phyloP scores from a whole-genome alignment of 306 rosid species.

The Cicer arietinum region DNA sequence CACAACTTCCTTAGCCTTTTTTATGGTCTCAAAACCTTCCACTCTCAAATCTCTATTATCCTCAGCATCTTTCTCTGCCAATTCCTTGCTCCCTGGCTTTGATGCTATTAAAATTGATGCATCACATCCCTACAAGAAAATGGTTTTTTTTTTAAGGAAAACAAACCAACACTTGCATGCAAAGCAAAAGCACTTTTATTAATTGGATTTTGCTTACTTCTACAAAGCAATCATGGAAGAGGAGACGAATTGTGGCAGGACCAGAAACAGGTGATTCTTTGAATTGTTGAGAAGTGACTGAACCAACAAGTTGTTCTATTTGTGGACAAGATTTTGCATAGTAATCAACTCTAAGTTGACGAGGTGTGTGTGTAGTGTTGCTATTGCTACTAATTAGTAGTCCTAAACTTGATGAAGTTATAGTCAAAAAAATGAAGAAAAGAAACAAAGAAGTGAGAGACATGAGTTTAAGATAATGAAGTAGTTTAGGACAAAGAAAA shows the following conservation, averaged over 20 bases:
- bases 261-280: slow-evolving; percentile 78
- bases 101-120: slow-evolving; percentile 74
- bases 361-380: slow-evolving; percentile 43
- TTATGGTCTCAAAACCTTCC: slow-evolving; percentile 76
- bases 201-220: slow-evolving; percentile 59
- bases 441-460: slow-evolving; percentile 50
- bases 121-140: slow-evolving; percentile 76
- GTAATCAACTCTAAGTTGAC: slow-evolving; percentile 65
- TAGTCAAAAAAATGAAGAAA: slow-evolving; percentile 38
- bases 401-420: slow-evolving; percentile 46
- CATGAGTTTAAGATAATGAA: slow-evolving; percentile 59
- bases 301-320: slow-evolving; percentile 68
- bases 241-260: slow-evolving; percentile 91
- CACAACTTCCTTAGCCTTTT: slow-evolving; percentile 74
- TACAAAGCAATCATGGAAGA: slow-evolving; percentile 95
- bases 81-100: slow-evolving; percentile 57
- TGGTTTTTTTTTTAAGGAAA: background rate
- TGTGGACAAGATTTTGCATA: slow-evolving; percentile 85
- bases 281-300: slow-evolving; percentile 81
- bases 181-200: background rate
- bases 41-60: slow-evolving; percentile 71
- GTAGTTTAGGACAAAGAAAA: slow-evolving; percentile 58
- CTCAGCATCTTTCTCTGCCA: slow-evolving; percentile 82
- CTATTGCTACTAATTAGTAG: background rate
- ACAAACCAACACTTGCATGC: slow-evolving; percentile 41